phyloP scores from a whole-genome alignment of 2,329 filamentous ascomycete species.

The Alternaria conjuncta region DNA sequence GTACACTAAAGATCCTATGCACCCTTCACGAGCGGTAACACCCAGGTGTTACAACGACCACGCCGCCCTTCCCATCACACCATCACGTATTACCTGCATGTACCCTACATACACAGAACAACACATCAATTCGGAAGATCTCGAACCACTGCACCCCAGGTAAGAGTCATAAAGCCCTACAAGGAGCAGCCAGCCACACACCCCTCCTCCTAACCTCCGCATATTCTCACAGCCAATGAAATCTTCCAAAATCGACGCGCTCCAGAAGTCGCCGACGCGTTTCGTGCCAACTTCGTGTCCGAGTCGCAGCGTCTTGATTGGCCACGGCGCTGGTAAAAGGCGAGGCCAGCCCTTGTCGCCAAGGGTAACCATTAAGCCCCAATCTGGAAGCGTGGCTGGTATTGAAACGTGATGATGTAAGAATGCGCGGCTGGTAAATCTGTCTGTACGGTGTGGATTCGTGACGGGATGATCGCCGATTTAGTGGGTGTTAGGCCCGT shows the following conservation, averaged over 20 bases:
- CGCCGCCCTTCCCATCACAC: not conserved
- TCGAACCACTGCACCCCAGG: not conserved
- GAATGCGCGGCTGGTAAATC: not conserved
- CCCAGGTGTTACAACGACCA: not conserved
- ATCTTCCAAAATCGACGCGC: not conserved
- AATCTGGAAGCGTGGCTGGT: not conserved
- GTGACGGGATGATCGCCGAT: not conserved
- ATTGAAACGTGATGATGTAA: slow-evolving; percentile 3
- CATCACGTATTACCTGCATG: not conserved
- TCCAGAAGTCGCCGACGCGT: slow-evolving; percentile 8
- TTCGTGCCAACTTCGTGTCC: slow-evolving; percentile 19
- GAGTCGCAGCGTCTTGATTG: not conserved
- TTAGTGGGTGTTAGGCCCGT: not conserved
- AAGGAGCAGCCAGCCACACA: slow-evolving; percentile 4
- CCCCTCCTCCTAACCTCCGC: not conserved
- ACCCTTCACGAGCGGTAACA: not conserved
- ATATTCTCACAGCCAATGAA: not conserved
- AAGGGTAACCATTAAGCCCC: not conserved
- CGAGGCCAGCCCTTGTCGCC: not conserved
- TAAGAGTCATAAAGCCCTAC: not conserved
- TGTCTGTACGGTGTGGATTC: not conserved
- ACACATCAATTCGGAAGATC: not conserved
- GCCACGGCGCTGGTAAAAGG: not conserved
- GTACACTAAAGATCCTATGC: not conserved
- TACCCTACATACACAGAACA: not conserved